These are phyloP conservation scores for Pseudisothecium myosuroides DNA, from an alignment of 225 moss, liverwort and hornwort genomes.

Conservation along the genomic window DNA sequence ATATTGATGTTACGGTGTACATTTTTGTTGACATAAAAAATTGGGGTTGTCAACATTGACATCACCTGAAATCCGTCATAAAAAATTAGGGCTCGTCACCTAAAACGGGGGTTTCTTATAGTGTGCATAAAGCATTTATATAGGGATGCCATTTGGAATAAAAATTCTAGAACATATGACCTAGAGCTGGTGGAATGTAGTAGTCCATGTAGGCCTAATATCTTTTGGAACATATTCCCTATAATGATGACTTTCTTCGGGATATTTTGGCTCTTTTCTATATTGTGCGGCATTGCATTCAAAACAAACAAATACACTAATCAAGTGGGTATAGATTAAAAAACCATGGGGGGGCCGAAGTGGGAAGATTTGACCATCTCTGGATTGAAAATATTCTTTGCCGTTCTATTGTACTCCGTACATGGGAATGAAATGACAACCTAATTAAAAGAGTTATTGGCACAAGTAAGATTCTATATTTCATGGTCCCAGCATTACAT, in stretches of 20 bases:
- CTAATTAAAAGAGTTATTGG: no score
- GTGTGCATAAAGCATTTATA: neutral
- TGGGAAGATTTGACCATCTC: neutral
- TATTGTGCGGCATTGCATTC: neutral
- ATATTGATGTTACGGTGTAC: no score
- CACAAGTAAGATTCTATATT: no score
- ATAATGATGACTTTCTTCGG: neutral
- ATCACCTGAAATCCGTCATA: no score
- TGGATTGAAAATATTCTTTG: neutral
- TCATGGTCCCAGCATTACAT: no score
- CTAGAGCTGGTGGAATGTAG: rapidly evolving
- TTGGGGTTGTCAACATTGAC: no score
- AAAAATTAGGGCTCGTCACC: no score
- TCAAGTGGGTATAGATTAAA: neutral
- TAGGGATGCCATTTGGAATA: neutral
- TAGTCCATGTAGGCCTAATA: neutral
- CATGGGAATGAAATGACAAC: no score
- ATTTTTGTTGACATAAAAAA: no score
- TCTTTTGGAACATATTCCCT: neutral
- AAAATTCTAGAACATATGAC: neutral
- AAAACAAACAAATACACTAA: neutral
- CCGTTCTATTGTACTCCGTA: neutral
- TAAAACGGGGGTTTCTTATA: no score
- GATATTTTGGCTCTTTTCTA: neutral
- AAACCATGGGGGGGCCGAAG: rapidly evolving